phyloP scores from a whole-genome alignment of 202 grass and related monocot species.

The Schoenoplectus triqueter region DNA sequence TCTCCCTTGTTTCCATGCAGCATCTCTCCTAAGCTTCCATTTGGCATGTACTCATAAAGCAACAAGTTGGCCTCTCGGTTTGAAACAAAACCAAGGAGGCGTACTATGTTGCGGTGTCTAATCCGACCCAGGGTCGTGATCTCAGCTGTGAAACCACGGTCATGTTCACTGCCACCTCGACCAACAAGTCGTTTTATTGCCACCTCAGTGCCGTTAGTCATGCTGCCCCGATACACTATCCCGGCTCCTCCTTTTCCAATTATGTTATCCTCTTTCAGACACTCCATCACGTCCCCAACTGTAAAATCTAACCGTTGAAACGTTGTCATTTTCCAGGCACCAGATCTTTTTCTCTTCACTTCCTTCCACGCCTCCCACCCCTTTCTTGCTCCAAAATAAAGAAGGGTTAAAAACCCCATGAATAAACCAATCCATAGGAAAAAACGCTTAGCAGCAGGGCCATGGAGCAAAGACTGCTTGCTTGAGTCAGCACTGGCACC shows the following conservation, averaged over 20 bases:
- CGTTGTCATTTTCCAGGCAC: constrained; percentile 82
- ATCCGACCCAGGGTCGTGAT: constrained; percentile 82
- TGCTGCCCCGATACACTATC: constrained; percentile 81
- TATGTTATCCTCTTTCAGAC: constrained; percentile 89
- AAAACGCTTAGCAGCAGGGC: constrained; percentile 44
- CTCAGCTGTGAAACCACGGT: constrained; percentile 88
- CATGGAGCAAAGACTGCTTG: not conserved
- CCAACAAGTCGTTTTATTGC: constrained; percentile 83
- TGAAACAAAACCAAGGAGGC: constrained; percentile 78
- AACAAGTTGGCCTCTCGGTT: constrained; percentile 89
- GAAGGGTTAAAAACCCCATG: not conserved
- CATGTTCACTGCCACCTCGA: constrained; percentile 56
- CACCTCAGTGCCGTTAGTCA: constrained; percentile 53
- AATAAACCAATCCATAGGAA: constrained; percentile 40
- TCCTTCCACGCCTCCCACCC: constrained; percentile 49
- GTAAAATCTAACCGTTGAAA: constrained; percentile 84
- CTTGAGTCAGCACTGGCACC: not conserved
- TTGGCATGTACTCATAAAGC: constrained; percentile 96
- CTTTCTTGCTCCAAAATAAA: constrained; percentile 39
- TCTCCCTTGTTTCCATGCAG: constrained; percentile 81
- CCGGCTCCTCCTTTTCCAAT: constrained; percentile 94
- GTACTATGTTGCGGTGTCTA: constrained; percentile 90
- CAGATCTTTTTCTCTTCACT: constrained; percentile 44
- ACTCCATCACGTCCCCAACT: constrained; percentile 72
- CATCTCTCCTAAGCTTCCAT: constrained; percentile 84